These are phyloP conservation scores for Annulohypoxylon bovei DNA, from an alignment of 495 filamentous ascomycete species.

Conservation along the genomic window DNA sequence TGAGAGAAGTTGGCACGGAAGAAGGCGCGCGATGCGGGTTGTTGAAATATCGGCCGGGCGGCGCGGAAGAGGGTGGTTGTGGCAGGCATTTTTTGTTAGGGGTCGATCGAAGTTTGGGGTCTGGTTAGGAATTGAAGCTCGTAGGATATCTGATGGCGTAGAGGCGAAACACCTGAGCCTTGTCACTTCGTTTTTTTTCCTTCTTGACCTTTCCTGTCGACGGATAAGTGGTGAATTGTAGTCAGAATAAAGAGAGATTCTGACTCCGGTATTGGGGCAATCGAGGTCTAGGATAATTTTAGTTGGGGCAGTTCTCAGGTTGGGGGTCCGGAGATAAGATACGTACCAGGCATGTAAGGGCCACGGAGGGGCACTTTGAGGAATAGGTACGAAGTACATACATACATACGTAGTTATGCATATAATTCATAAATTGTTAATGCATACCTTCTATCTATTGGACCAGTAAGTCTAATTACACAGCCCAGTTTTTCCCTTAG, in stretches of 20 bases:
- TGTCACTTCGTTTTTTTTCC: background rate
- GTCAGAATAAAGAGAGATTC: constrained; percentile 26
- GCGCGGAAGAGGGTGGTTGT: constrained; percentile 58
- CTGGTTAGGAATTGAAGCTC: constrained; percentile 19
- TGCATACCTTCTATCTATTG: background rate
- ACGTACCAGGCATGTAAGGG: background rate
- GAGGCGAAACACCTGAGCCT: constrained; percentile 17
- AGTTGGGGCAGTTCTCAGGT: constrained; percentile 31
- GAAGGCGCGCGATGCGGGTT: constrained; percentile 46
- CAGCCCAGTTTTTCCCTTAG: too few relatives aligned
- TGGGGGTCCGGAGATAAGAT: constrained; percentile 43
- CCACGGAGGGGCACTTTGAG: background rate
- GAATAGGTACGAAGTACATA: background rate
- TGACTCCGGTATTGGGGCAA: constrained; percentile 12
- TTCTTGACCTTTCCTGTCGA: constrained; percentile 1
- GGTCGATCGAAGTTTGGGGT: constrained; percentile 2
- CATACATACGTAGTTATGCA: background rate
- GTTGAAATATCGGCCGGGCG: constrained; percentile 59
- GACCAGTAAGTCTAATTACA: too few relatives aligned
- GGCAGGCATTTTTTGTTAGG: constrained; percentile 47
- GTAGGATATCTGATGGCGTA: background rate
- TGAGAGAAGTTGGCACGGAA: constrained; percentile 63
- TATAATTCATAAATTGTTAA: background rate
- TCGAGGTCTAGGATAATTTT: constrained; percentile 29
- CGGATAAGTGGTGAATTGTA: constrained; percentile 3